A percentile compares a stretch with the other conserved stretches of the same genome.
Conservation (phyloP, 2,329 filamentous ascomycete genomes). For the Lecanicillium sp. region DNA sequence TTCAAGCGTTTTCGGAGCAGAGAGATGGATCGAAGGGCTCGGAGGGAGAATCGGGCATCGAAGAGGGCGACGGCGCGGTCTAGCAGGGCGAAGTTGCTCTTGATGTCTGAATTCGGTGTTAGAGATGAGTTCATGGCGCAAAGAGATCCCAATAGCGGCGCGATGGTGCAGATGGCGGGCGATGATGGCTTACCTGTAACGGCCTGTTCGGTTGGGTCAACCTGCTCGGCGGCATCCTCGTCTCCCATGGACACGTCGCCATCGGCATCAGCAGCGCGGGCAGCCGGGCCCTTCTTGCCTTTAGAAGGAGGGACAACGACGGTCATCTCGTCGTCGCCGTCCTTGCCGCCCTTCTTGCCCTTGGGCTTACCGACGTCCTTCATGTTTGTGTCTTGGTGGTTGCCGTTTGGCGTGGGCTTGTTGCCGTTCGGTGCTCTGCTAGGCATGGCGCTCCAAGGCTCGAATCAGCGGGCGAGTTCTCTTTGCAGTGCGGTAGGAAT, state of each 20-base stretch:
- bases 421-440: slow-evolving; percentile 70
- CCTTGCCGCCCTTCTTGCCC: slow-evolving; percentile 57
- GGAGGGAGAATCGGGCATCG: slow-evolving; percentile 89
- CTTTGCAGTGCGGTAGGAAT: not conserved
- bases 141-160: too few species aligned
- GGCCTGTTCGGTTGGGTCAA: slow-evolving; percentile 55
- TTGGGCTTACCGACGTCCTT: slow-evolving; percentile 62
- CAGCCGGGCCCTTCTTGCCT: slow-evolving; percentile 51
- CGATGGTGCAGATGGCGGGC: slow-evolving; percentile 8
- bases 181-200: slow-evolving; percentile 46
- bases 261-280: slow-evolving; percentile 55
- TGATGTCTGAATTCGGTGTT: slow-evolving; percentile 64
- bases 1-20: slow-evolving; percentile 88
- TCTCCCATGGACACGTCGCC: slow-evolving; percentile 68
- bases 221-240: slow-evolving; percentile 48
- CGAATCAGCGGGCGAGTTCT: not conserved
- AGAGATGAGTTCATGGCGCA: slow-evolving; percentile 19
- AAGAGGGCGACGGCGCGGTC: slow-evolving; percentile 90
- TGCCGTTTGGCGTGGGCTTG: slow-evolving; percentile 63
- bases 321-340: slow-evolving; percentile 74
- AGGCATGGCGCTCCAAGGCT: slow-evolving; percentile 46
- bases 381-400: slow-evolving; percentile 63
- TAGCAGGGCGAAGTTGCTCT: slow-evolving; percentile 84
- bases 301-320: slow-evolving; percentile 73
- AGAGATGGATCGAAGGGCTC: slow-evolving; percentile 90